phyloP scores from a whole-genome alignment of 2,329 filamentous ascomycete genomes.

The Sporothrix euskadiensis region DNA sequence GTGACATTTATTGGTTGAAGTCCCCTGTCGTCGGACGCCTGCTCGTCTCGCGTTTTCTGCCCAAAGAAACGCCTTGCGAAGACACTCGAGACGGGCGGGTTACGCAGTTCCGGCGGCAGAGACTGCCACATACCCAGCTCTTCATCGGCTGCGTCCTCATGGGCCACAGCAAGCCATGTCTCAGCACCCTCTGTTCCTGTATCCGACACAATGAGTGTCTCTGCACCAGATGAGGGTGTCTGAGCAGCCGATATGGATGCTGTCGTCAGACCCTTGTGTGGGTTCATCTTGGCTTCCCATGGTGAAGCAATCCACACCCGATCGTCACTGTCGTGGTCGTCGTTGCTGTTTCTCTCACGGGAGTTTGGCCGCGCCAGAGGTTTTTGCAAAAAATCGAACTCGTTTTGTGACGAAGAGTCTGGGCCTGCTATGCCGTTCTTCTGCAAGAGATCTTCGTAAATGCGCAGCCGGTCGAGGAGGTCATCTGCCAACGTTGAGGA shows the following conservation, averaged over 20 bases:
- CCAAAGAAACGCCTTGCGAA: slow-evolving; percentile 17
- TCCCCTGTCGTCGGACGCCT: background rate
- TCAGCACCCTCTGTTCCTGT: background rate
- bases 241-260: background rate
- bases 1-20: background rate
- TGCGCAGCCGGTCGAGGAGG: slow-evolving; percentile 33
- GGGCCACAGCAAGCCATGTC: no score
- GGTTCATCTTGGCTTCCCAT: slow-evolving; percentile 22
- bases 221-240: slow-evolving; percentile 2
- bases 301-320: slow-evolving; percentile 37
- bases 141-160: background rate
- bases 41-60: background rate
- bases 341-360: background rate
- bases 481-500: slow-evolving; percentile 36
- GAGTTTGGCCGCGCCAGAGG: background rate
- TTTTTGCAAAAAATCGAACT: background rate
- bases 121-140: slow-evolving; percentile 21
- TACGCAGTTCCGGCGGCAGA: slow-evolving; percentile 22
- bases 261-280: background rate
- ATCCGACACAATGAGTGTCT: background rate
- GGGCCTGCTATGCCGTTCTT: slow-evolving; percentile 33
- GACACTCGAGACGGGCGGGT: slow-evolving; percentile 20
- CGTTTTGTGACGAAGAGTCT: slow-evolving; percentile 17
- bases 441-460: slow-evolving; percentile 38
- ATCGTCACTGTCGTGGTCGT: slow-evolving; percentile 14